Percentiles rank a stretch among this genome's conserved stretches.
phyloP scores from a whole-genome alignment of 2,329 filamentous ascomycete species.

The Triangularia setosa region DNA sequence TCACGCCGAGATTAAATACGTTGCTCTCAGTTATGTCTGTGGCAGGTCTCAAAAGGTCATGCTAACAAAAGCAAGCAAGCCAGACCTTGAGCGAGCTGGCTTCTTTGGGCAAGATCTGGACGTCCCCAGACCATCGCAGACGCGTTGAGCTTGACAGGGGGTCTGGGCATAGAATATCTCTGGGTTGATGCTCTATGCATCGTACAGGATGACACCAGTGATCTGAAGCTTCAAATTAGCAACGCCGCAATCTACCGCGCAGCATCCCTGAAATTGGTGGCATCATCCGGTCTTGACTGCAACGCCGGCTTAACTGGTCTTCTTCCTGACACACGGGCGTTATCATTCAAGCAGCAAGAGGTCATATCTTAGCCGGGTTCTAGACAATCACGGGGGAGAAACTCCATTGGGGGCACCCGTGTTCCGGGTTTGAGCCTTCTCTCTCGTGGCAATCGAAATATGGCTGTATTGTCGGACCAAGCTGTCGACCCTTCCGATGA shows the following conservation, averaged over 20 bases:
- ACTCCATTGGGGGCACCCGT: not conserved
- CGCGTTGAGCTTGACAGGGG: constrained; percentile 11
- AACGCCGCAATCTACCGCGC: not conserved
- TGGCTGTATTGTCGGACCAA: not conserved
- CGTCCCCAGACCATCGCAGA: constrained; percentile 17
- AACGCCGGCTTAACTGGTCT: too few relatives aligned
- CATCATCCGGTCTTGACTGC: too few relatives aligned
- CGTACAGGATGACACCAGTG: too few relatives aligned
- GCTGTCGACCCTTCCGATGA: not conserved
- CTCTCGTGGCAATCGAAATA: not conserved
- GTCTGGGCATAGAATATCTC: constrained; percentile 17
- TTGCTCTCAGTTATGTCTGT: too few relatives aligned
- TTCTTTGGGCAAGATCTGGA: not conserved
- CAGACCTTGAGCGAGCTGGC: not conserved
- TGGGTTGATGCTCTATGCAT: constrained; percentile 26
- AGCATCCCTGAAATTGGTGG: too few relatives aligned
- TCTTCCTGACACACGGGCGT: too few relatives aligned
- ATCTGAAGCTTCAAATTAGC: not conserved
- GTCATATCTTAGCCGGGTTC: too few relatives aligned
- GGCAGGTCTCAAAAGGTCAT: too few relatives aligned
- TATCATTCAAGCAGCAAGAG: too few relatives aligned
- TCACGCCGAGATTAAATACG: not conserved
- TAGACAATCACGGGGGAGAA: too few relatives aligned
- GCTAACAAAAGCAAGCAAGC: not conserved
- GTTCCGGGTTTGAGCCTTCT: not conserved